Evolutionary conservation across 768 basidiomycete genomes (phyloP), one percentile per base, ranked within the genome.

Genomic region (Hygrocybe punicea): DNA sequence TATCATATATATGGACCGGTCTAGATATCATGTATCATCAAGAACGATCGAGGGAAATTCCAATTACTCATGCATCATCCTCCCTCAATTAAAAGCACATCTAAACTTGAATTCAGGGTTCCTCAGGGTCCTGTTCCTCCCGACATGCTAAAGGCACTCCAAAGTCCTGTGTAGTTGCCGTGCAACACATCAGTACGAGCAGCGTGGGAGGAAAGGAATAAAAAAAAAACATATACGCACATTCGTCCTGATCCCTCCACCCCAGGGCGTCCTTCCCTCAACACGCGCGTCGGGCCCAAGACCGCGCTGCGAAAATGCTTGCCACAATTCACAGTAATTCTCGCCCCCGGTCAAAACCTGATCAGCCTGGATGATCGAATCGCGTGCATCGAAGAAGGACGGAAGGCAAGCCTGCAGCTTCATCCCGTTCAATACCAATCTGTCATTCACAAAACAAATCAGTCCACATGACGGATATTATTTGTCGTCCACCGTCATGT

Each of bases 361-460:
- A 69, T 98, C 96, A 19, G 96, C 94, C 62, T 92, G 86, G 61
- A 96, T 84, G 69, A 96, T 93, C 14, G 93, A 91, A 69, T 88
- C 86, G 58, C 93, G 85, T 16, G 93, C 89, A 55, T 93, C 86
- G 65, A 93, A 90, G 86, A 96, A 95, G 46, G 78, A 81, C 17
- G 96, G 96, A 24, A 87, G 81, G 75, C 96, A 99, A 3, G 87
- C 84, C 68, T 98, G 95, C 44, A 97, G 76, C 80, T 98, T 98
- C 94, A 99, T 96, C 9, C 81, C 94, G 67, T 88, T 86, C 25
- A 98, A 54, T 42, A 97, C 87, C 45, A 98, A 85, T 69, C 84
- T 83, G 50, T 19, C 33, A 24, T 42, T 11, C 44, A 46, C 50
- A 2, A 5, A 25, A 46, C 23, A 53, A 21, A 53, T 51, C 11